phyloP scores from a whole-genome alignment of 2,329 filamentous ascomycete species.

The Venturia aucupariae region DNA sequence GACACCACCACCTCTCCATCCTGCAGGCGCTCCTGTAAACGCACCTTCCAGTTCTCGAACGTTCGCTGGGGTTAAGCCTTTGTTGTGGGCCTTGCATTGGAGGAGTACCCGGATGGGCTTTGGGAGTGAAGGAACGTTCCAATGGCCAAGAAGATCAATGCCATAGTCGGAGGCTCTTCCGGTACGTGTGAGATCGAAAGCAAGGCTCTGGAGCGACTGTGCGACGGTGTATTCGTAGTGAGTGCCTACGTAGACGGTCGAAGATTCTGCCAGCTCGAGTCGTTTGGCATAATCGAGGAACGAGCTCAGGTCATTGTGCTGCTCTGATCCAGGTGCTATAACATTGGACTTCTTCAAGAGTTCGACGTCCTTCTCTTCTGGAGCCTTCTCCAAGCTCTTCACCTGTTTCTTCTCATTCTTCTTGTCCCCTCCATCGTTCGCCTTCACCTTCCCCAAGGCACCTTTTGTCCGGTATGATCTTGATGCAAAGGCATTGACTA shows the following conservation, averaged over 20 bases:
- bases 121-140: slow-evolving; percentile 44
- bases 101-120: slow-evolving; percentile 35
- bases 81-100: slow-evolving; percentile 60
- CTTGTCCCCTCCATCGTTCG: neutral
- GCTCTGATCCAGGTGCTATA: slow-evolving; percentile 23
- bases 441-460: neutral
- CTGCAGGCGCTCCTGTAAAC: slow-evolving; percentile 61
- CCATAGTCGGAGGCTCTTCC: slow-evolving; percentile 61
- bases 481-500: neutral
- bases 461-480: slow-evolving; percentile 1
- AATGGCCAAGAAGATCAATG: slow-evolving; percentile 65
- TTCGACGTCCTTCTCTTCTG: neutral
- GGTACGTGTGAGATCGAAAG: slow-evolving; percentile 56
- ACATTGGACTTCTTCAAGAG: neutral
- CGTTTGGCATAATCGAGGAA: slow-evolving; percentile 57
- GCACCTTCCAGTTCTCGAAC: slow-evolving; percentile 74
- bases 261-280: slow-evolving; percentile 44
- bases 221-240: slow-evolving; percentile 66
- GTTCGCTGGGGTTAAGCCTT: slow-evolving; percentile 45
- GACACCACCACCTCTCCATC: slow-evolving; percentile 54
- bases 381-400: neutral
- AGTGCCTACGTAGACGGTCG: slow-evolving; percentile 60
- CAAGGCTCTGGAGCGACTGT: slow-evolving; percentile 46
- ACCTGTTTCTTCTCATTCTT: neutral
- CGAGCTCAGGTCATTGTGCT: slow-evolving; percentile 54